Percentiles rank a stretch among this genome's conserved stretches.
phyloP scores from a whole-genome alignment of 2,329 filamentous ascomycete species.

The Coniochaeta sp. region DNA sequence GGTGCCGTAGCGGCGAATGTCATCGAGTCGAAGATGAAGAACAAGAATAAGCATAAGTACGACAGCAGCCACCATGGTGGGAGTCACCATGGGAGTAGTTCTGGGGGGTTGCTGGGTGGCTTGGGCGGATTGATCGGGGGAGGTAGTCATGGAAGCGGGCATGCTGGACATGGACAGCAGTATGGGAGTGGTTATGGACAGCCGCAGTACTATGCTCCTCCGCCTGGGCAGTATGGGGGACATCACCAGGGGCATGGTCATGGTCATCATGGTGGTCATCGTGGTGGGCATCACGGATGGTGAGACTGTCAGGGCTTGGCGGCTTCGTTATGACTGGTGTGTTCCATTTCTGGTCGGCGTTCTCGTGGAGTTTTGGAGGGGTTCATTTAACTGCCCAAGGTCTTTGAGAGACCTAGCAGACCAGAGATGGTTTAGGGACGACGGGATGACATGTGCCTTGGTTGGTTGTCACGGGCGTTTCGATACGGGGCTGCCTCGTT shows the following conservation, averaged over 20 bases:
- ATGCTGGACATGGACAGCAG: not conserved
- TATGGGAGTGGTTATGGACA: not conserved
- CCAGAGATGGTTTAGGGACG: no score
- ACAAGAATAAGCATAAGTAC: conserved; percentile 13
- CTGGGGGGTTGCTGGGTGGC: conserved; percentile 8
- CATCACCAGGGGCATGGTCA: not conserved
- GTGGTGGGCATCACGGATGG: not conserved
- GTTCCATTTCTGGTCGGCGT: no score
- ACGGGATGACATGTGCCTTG: no score
- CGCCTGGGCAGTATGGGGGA: not conserved
- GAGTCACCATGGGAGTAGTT: not conserved
- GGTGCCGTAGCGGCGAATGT: conserved; percentile 50
- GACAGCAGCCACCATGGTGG: conserved; percentile 1
- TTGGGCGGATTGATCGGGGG: not conserved
- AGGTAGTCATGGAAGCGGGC: not conserved
- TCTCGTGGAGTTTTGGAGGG: no score
- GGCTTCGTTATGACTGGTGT: no score
- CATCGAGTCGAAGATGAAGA: conserved; percentile 36
- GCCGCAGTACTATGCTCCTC: not conserved
- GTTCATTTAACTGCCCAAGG: no score
- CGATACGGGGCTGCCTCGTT: no score
- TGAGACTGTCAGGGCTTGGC: no score
- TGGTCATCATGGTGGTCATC: not conserved
- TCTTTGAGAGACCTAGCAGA: no score
- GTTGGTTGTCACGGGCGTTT: no score